phyloP scores from a whole-genome alignment of 768 basidiomycete genomes.

The Pleurotus sapidus region DNA sequence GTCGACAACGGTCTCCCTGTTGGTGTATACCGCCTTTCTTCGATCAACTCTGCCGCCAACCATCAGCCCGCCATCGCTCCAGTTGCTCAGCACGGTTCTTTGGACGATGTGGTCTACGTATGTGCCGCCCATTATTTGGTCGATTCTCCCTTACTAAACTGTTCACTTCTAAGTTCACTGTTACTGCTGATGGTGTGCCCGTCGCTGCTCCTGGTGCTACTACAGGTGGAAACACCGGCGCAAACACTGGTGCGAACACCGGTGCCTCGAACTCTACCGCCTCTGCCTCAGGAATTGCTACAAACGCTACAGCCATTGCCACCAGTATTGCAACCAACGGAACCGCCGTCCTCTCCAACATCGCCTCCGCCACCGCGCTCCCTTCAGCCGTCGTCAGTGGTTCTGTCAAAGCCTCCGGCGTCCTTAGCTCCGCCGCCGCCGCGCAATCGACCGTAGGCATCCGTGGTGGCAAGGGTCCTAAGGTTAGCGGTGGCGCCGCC shows the following conservation, averaged over 20 bases:
- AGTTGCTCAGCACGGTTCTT: slow-evolving; percentile 47
- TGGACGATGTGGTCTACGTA: slow-evolving; percentile 47
- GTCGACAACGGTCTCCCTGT: slow-evolving; percentile 50
- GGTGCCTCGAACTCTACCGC: slow-evolving; percentile 8
- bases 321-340: slow-evolving; percentile 9
- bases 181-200: slow-evolving; percentile 26
- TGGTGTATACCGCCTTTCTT: slow-evolving; percentile 53
- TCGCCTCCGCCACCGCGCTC: not conserved
- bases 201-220: slow-evolving; percentile 7
- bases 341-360: not conserved
- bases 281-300: not conserved
- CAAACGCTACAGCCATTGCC: slow-evolving; percentile 12
- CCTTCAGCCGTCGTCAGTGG: no score
- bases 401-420: no score
- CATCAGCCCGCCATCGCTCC: slow-evolving; percentile 47
- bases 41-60: slow-evolving; percentile 50
- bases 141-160: not conserved
- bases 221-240: slow-evolving; percentile 10
- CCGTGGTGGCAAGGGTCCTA: not conserved
- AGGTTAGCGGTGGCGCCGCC: not conserved
- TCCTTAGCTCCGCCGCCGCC: not conserved
- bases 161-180: slow-evolving; percentile 24
- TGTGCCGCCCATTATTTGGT: slow-evolving; percentile 12
- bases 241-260: slow-evolving; percentile 14
- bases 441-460: not conserved